These are phyloP conservation scores for Myxozyma lipomycoides DNA, from an alignment of 805 yeast genomes.

Conservation along the genomic window DNA sequence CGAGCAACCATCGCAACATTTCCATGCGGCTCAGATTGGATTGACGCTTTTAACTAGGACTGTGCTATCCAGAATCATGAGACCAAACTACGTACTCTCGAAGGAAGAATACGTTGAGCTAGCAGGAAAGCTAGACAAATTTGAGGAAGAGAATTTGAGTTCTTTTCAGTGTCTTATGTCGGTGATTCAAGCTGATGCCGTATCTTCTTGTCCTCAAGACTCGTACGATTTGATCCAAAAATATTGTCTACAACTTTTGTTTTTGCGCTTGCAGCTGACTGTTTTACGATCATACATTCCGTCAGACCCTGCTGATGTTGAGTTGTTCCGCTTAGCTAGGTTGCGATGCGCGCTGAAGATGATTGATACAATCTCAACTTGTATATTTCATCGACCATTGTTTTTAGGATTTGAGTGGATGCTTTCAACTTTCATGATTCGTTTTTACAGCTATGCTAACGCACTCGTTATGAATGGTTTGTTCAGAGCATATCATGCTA, in stretches of 20 bases:
- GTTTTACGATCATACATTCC: slow-evolving; percentile 18
- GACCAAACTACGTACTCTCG: slow-evolving; percentile 8
- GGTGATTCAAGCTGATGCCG: slow-evolving; percentile 15
- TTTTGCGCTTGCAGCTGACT: slow-evolving; percentile 17
- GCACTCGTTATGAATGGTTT: slow-evolving; percentile 17
- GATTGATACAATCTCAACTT: slow-evolving; percentile 20
- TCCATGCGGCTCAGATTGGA: slow-evolving; percentile 13
- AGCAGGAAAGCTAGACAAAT: slow-evolving; percentile 5
- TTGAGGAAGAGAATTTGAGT: slow-evolving; percentile 20
- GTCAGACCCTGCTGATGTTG: slow-evolving; percentile 4
- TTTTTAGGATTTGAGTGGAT: slow-evolving; percentile 24
- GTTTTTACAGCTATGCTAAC: slow-evolving; percentile 12
- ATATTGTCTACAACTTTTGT: slow-evolving; percentile 14
- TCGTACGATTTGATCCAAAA: slow-evolving; percentile 22
- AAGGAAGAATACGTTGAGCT: slow-evolving; percentile 6
- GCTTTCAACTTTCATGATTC: slow-evolving; percentile 13
- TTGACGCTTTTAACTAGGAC: slow-evolving; percentile 20
- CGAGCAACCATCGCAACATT: slow-evolving; percentile 17
- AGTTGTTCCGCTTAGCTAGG: slow-evolving; percentile 7
- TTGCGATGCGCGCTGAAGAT: slow-evolving; percentile 16
- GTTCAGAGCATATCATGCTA: slow-evolving; percentile 9
- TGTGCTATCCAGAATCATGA: slow-evolving; percentile 7
- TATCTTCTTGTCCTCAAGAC: slow-evolving; percentile 20
- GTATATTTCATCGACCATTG: slow-evolving; percentile 10
- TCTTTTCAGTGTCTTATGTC: slow-evolving; percentile 22